Base-by-base conservation (phyloP, 2,329 filamentous ascomycete genomes). In the Rhytidhysteron rufulum region DNA sequence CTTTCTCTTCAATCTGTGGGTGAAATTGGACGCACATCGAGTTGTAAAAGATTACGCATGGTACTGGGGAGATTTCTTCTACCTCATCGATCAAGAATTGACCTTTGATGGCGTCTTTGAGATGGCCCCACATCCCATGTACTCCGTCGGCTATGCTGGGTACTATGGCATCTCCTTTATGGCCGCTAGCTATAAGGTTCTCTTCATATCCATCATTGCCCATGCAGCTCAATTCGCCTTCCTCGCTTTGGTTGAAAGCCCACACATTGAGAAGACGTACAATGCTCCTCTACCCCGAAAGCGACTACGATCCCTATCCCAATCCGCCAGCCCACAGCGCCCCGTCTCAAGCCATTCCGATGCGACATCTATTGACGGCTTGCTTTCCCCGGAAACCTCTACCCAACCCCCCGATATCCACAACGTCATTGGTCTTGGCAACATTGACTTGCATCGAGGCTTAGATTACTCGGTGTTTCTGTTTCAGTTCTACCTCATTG, bases 21-120 rank as follows among this genome's bases (percentile, higher is more conserved):
- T 98, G 49, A 98, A 98, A 70, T 77, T 98, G 47, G 93, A 98
- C 67, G 93, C 93, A 16, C 93, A 98, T 67, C 80, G 93, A 45
- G 93, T 98, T 36, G 93, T 98, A 61, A 97, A 97, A 68, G 93
- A 98, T 68, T 98, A 90, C 70, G 93, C 93, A 20, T 98, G 93
- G 93, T 98, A 97, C 69, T 98, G 93, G 93, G 93, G 93, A 46
- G 93, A 98, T 68, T 97, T 97, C 70, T 98, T 97, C 75, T 98
- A 89, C 69, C 83, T 98, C 59, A 88, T 98, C 65, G 93, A 98
- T 68, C 90, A 97, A 70, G 88, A 95, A 61, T 75, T 98, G 63
- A 97, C 90, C 36, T 98, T 98, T 66, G 93, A 98, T 62, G 93
- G 93, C 41, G 93, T 98, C 48, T 98, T 97, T 63, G 93, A 98